phyloP scores from a whole-genome alignment of 176 grass and related monocot genomes.

The Tuctoria greenei region DNA sequence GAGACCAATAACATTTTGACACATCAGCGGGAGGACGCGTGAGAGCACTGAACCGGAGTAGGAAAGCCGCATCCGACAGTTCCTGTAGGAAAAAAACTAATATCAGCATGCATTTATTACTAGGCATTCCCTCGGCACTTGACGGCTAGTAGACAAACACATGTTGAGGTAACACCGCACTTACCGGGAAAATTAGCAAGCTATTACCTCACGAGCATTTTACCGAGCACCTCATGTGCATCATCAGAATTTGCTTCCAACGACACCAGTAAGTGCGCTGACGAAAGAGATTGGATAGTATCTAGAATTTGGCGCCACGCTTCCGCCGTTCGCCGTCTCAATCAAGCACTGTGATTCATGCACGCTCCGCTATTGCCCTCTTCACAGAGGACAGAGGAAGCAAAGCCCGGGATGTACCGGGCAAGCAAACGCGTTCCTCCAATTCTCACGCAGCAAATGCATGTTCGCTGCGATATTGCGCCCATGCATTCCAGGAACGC shows the following conservation, averaged over 20 bases:
- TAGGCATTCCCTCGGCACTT: not conserved
- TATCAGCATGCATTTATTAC: constrained; percentile 8
- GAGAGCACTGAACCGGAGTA: too few species aligned
- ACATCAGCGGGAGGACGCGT: too few species aligned
- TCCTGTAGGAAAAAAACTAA: not conserved
- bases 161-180: not conserved
- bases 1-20: too few species aligned
- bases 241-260: not conserved
- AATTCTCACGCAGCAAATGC: not conserved
- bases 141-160: not conserved
- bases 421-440: not conserved
- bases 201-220: not conserved
- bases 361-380: not conserved
- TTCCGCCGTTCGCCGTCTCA: not conserved
- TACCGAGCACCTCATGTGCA: not conserved
- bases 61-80: too few species aligned
- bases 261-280: not conserved
- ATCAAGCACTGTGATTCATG: not conserved
- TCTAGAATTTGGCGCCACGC: not conserved
- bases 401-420: not conserved
- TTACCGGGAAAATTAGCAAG: not conserved
- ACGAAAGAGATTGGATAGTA: not conserved
- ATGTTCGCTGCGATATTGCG: not conserved
- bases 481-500: not conserved
- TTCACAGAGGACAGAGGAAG: not conserved